Evolutionary conservation across 169 alveolate genomes (phyloP).

Genomic region (Theileria parva): DNA sequence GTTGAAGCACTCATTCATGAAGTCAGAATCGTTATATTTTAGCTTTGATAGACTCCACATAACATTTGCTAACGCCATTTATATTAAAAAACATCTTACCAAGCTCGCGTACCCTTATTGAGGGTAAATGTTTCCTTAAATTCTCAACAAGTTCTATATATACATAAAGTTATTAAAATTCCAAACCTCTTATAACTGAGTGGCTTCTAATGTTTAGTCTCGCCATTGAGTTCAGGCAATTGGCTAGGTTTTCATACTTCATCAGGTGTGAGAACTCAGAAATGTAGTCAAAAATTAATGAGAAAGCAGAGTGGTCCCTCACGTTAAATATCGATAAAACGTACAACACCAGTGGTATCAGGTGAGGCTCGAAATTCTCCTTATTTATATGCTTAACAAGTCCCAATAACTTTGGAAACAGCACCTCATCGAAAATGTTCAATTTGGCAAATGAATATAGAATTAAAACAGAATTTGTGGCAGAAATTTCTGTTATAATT

Average conservation of each 20-base stretch:
- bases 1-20: slow-evolving; percentile 14
- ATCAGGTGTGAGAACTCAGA: slow-evolving; percentile 17
- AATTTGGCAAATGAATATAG: slow-evolving; percentile 52
- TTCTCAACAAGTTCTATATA: slow-evolving; percentile 30
- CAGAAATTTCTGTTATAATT: slow-evolving; percentile 45
- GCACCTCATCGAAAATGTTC: slow-evolving; percentile 17
- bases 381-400: slow-evolving; percentile 25
- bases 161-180: neutral
- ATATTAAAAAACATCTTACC: slow-evolving; percentile 16
- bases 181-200: slow-evolving; percentile 19
- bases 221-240: slow-evolving; percentile 50
- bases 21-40: slow-evolving; percentile 23
- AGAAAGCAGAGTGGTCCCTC: slow-evolving; percentile 11
- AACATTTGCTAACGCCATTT: slow-evolving; percentile 41
- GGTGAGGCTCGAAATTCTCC: slow-evolving; percentile 57
- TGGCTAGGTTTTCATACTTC: slow-evolving; percentile 45
- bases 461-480: slow-evolving; percentile 58
- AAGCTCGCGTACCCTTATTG: slow-evolving; percentile 43
- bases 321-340: slow-evolving; percentile 38
- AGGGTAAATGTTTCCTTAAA: slow-evolving; percentile 23
- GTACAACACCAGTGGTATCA: slow-evolving; percentile 59
- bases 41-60: slow-evolving; percentile 61
- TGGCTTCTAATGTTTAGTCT: slow-evolving; percentile 32
- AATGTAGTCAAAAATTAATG: slow-evolving; percentile 21
- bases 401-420: slow-evolving; percentile 4